Evolutionary conservation across 768 basidiomycete species (phyloP), one percentile per base, ranked within the genome.

Genomic region (Pulveroboletus sp.): DNA sequence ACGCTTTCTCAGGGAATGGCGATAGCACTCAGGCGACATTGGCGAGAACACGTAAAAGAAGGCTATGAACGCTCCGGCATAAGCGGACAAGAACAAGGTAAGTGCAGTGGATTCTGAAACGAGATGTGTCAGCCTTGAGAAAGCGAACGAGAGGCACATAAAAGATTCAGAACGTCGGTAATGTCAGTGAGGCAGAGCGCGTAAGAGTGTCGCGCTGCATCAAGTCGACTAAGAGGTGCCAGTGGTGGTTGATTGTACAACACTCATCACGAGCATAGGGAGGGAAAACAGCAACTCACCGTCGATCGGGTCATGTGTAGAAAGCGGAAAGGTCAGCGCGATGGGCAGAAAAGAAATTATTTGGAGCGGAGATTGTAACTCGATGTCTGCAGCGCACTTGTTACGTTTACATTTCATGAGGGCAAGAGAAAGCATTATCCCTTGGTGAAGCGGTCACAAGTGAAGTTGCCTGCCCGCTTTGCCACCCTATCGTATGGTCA

Each of bases 201-300:
- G 5, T 32, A 32, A 13, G 15, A 5, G 2, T 7, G 35, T 36
- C 8, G n/a, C n/a, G 4, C n/a, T 36, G 35, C n/a, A n/a, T 36
- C 35, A 36, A n/a, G 35, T 35, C 35, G 35, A 35, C 35, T 35
- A 35, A 35, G 35, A 35, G 15, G 15, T 35, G 86, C 88, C 87
- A 90, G 80, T 78, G 47, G 63, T 70, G 75, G 77, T 77, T 80
- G 84, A 71, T 62, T 63, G 65, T 75, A 79, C 86, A 87, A 89
- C 86, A 78, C 88, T 90, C 88, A 78, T 90, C 88, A 80, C 77
- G 61, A 57, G 35, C 43, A 46, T 17, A 18, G 7, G 24, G 8
- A 24, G 26, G 13, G 49, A 4, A n/a, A 57, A 41, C 10, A 17
- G 8, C 2, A 8, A 64, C 63, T 64, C 42, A 61, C 62, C 13